These are phyloP conservation scores for Leptodermis oblonga DNA, from an alignment of 257 asterid genomes.

Conservation along the genomic window DNA sequence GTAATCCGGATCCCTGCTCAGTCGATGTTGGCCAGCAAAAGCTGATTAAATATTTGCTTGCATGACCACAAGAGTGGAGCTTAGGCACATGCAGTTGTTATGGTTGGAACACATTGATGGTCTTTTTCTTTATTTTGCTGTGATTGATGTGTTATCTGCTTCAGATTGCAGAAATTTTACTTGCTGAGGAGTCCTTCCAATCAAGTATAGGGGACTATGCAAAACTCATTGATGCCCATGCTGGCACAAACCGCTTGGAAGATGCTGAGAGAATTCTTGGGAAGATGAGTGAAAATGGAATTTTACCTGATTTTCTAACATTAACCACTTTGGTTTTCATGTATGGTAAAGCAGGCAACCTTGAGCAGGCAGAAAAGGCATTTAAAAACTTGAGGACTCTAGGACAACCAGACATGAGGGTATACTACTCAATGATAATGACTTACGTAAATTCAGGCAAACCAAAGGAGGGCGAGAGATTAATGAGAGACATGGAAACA, in stretches of 20 bases:
- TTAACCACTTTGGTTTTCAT: slow-evolving; percentile 47
- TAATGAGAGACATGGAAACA: slow-evolving; percentile 58
- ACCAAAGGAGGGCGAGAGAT: slow-evolving; percentile 35
- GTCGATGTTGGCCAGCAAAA: neutral
- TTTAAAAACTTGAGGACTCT: slow-evolving; percentile 41
- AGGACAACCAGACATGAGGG: slow-evolving; percentile 59
- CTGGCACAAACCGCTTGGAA: slow-evolving; percentile 42
- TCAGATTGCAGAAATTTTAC: slow-evolving; percentile 76
- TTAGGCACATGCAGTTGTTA: neutral
- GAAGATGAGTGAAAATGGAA: slow-evolving; percentile 68
- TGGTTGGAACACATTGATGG: neutral
- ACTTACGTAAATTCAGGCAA: slow-evolving; percentile 60
- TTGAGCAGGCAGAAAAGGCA: slow-evolving; percentile 47
- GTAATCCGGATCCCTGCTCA: neutral
- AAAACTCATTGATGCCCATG: slow-evolving; percentile 54
- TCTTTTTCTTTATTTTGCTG: neutral
- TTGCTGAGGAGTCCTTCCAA: slow-evolving; percentile 69
- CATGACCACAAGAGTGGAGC: neutral
- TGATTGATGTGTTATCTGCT: neutral
- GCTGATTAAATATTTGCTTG: neutral
- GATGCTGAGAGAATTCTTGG: slow-evolving; percentile 72
- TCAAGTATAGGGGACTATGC: slow-evolving; percentile 66
- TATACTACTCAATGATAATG: slow-evolving; percentile 60
- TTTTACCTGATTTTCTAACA: slow-evolving; percentile 54
- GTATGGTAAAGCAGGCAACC: slow-evolving; percentile 66